Base-by-base conservation (phyloP, 164 flowering plant genomes). In the Nymphaea thermarum region DNA sequence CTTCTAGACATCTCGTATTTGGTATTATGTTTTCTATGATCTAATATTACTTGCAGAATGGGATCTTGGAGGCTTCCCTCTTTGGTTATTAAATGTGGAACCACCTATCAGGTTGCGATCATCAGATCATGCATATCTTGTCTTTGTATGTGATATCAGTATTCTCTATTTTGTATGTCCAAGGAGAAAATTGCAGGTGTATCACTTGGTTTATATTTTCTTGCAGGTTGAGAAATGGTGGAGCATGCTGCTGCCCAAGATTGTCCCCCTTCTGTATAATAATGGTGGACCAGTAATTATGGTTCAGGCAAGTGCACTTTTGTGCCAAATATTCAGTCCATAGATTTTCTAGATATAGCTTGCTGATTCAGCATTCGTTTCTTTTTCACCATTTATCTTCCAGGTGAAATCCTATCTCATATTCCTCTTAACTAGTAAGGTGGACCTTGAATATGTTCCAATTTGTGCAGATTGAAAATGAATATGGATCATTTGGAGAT, bases 21-120 rank as follows among this genome's bases (percentile, higher is more conserved):
- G 36, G 36, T 25, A 25, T 5, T 45, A 10, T 45, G 53, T 45
- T 45, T 5, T 45, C 11, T 45, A 45, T 45, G 53, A 61, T 61
- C 0, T 61, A 5, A 17, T 67, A 66, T 72, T 75, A 68, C 42
- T 74, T 81, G 76, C 87, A 94, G 98, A 94, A 75, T 94, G 98
- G 98, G 98, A 94, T 76, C 79, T 91, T 42, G 98, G 98, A 57
- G 98, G 98, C 43, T 91, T 91, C 65, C 98, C 98, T 72, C 82
- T 90, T 63, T 94, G 98, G 98, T 78, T 94, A 72, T 95, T 94
- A 69, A 76, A 88, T 41, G 70, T 79, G 51, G 80, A 86, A 69
- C 98, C 98, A 60, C 70, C 88, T 69, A 72, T 85, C 64, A 87
- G 67, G 71, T 79, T 89, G 63, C 84, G 98, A 82, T 91, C 98